Percentiles rank a stretch among this genome's conserved stretches.
Conservation (phyloP, 352 stramenopile genomes). For the Phytophthora nicotianae region DNA sequence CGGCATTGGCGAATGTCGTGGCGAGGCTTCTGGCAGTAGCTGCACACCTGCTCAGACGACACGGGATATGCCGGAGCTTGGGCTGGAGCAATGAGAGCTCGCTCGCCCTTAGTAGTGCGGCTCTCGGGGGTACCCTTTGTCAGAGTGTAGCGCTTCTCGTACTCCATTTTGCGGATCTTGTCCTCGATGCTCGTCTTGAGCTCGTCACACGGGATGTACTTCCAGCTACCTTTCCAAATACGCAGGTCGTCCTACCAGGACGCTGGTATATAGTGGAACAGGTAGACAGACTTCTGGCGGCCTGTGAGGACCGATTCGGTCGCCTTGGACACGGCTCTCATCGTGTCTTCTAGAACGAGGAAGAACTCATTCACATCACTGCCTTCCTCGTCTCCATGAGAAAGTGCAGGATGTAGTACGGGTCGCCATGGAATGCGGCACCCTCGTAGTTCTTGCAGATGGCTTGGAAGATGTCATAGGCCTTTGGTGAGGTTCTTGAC, state of each 20-base stretch:
- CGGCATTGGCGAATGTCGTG: neutral
- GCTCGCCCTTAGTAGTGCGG: too few relatives aligned
- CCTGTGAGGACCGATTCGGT: conserved; percentile 18
- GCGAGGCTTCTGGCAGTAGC: neutral
- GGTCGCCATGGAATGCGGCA: neutral
- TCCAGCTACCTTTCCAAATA: neutral
- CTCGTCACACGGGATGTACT: neutral
- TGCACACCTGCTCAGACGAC: neutral
- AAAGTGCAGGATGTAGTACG: conserved; percentile 1
- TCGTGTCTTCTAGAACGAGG: conserved; percentile 4
- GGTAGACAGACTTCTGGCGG: conserved; percentile 2
- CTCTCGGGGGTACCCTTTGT: neutral
- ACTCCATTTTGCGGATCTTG: neutral
- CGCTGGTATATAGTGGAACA: conserved; percentile 1
- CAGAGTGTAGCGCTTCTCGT: neutral
- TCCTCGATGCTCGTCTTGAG: neutral
- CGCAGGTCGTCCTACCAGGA: conserved; percentile 9
- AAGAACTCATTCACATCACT: conserved; percentile 1
- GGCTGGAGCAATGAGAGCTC: neutral
- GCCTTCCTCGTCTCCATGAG: conserved; percentile 1
- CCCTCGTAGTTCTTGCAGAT: conserved; percentile 9
- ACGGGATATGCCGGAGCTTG: neutral
- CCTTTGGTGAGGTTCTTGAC: conserved; percentile 13
- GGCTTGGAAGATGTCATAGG: conserved; percentile 13
- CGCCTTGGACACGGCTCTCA: neutral